Evolutionary conservation across 2,329 filamentous ascomycete genomes (phyloP).

Genomic region (Septoria linicola): DNA sequence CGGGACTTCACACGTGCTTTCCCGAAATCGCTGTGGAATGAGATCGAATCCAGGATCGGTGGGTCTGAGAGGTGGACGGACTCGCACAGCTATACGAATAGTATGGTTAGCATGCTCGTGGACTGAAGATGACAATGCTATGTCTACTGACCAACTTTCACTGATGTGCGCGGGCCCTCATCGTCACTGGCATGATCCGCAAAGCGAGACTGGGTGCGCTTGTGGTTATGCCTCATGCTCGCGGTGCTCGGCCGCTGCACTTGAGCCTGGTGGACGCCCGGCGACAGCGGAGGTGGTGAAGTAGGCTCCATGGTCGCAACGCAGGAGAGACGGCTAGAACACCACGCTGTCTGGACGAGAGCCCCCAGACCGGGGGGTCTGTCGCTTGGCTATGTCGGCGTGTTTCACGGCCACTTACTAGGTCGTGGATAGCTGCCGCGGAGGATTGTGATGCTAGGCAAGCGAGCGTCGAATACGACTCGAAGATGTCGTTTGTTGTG

Average conservation of each 20-base stretch:
- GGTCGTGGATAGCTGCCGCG: not conserved
- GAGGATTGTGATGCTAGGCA: not conserved
- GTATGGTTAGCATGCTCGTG: slow-evolving; percentile 14
- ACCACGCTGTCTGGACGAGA: slow-evolving; percentile 3
- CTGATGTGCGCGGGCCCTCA: slow-evolving; percentile 23
- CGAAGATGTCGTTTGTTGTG: not conserved
- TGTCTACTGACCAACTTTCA: slow-evolving; percentile 27
- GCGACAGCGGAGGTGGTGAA: slow-evolving; percentile 9
- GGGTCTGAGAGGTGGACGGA: slow-evolving; percentile 79
- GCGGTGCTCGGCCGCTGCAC: slow-evolving; percentile 1
- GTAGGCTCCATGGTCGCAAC: slow-evolving; percentile 7
- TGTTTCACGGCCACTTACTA: slow-evolving; percentile 4
- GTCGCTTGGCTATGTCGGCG: slow-evolving; percentile 5
- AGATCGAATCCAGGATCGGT: slow-evolving; percentile 90
- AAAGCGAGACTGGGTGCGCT: slow-evolving; percentile 24
- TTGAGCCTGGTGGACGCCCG: not conserved
- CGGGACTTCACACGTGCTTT: slow-evolving; percentile 85
- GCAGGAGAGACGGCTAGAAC: not conserved
- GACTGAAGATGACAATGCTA: not conserved
- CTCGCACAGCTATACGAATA: slow-evolving; percentile 70
- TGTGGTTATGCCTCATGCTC: slow-evolving; percentile 12
- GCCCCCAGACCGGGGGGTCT: slow-evolving; percentile 6
- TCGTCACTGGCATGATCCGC: slow-evolving; percentile 27
- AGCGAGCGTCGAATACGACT: slow-evolving; percentile 3
- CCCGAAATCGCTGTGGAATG: slow-evolving; percentile 92